phyloP scores from a whole-genome alignment of 805 yeast genomes.

The Monosporozyma unispora region DNA sequence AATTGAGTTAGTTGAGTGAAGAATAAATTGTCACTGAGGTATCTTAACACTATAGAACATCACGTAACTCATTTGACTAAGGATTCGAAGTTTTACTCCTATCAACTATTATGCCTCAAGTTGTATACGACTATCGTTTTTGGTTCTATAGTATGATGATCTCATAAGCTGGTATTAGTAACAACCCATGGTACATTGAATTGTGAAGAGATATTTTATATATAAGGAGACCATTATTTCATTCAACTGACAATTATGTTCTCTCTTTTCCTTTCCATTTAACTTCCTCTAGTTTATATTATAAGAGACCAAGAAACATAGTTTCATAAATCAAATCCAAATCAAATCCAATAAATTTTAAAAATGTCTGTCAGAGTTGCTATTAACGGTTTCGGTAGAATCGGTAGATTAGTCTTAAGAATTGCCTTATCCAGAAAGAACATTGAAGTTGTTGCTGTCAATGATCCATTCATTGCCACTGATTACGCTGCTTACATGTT shows the following conservation, averaged over 20 bases:
- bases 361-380: slow-evolving; percentile 38
- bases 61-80: too few relatives aligned
- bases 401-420: slow-evolving; percentile 62
- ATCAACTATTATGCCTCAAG: too few relatives aligned
- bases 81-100: too few relatives aligned
- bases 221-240: neutral
- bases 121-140: too few relatives aligned
- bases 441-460: slow-evolving; percentile 55
- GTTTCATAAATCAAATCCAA: neutral
- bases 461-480: slow-evolving; percentile 59
- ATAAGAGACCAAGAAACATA: neutral
- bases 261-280: neutral
- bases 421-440: slow-evolving; percentile 44
- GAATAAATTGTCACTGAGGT: too few relatives aligned
- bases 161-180: too few relatives aligned
- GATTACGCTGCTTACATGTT: slow-evolving; percentile 68
- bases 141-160: too few relatives aligned
- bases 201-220: neutral
- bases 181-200: too few relatives aligned
- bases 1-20: too few relatives aligned
- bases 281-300: neutral
- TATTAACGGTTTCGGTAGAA: slow-evolving; percentile 68
- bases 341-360: neutral
- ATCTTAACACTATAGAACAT: too few relatives aligned
- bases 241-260: neutral